These are phyloP conservation scores for Thoreauomyces humboldtii DNA, from an alignment of 192 early-diverging fungal species.

Conservation along the genomic window DNA sequence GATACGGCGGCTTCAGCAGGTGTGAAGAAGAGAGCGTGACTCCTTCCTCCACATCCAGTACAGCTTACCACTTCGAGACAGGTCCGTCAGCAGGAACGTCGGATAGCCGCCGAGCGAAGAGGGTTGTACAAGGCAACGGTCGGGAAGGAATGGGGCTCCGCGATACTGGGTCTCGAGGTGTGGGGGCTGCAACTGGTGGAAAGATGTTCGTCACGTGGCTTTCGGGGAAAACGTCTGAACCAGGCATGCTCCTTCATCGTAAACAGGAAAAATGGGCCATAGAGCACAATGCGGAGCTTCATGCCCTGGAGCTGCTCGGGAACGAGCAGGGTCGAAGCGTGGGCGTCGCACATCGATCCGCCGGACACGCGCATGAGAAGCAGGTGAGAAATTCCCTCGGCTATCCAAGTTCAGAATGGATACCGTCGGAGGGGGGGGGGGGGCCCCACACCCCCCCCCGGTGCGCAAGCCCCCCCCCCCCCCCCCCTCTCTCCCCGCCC, in stretches of 20 bases:
- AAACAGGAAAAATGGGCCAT: background rate
- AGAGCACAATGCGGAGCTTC: background rate
- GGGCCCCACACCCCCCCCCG: too few relatives aligned
- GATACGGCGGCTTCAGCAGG: slow-evolving; percentile 6
- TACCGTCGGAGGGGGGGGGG: too few relatives aligned
- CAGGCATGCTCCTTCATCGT: too few relatives aligned
- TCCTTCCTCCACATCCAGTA: too few relatives aligned
- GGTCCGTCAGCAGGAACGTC: slow-evolving; percentile 9
- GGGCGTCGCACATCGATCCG: too few relatives aligned
- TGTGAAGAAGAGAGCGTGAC: background rate
- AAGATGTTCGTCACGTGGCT: background rate
- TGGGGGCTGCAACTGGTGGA: background rate
- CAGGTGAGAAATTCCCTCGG: too few relatives aligned
- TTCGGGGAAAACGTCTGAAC: too few relatives aligned
- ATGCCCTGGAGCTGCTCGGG: background rate
- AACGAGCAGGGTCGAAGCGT: background rate
- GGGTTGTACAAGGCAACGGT: background rate
- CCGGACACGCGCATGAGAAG: too few relatives aligned
- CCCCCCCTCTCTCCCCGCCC: too few relatives aligned
- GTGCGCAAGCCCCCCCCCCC: too few relatives aligned
- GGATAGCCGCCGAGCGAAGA: slow-evolving; percentile 10
- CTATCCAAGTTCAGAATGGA: too few relatives aligned
- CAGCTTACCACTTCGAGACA: too few relatives aligned
- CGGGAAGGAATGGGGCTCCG: background rate
- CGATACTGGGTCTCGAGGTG: background rate